Conservation (phyloP, 768 basidiomycete genomes). For the Rhodotorula graminis region DNA sequence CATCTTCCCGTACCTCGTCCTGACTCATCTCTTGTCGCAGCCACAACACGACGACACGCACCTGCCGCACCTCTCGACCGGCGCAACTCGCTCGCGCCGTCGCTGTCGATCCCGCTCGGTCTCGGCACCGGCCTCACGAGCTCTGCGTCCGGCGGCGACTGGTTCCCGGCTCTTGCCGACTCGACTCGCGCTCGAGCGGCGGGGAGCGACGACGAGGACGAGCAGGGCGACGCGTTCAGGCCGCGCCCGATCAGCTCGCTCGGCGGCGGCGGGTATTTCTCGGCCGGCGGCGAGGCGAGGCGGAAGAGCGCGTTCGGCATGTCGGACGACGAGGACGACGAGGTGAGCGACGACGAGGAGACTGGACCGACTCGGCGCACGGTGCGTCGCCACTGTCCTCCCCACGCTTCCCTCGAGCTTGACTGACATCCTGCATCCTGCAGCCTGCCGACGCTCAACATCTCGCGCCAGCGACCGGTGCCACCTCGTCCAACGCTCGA, state of each 20-base stretch:
- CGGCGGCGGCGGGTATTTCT: neutral
- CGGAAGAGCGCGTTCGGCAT: neutral
- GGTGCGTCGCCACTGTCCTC: neutral
- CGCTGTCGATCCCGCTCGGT: conserved; percentile 22
- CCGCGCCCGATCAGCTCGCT: conserved; percentile 14
- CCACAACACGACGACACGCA: no score
- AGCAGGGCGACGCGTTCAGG: neutral
- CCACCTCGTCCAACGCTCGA: neutral
- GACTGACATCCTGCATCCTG: no score
- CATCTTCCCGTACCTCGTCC: no score
- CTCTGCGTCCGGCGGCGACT: conserved; percentile 1
- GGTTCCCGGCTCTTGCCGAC: conserved; percentile 8
- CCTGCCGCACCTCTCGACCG: neutral
- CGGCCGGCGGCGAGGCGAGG: neutral
- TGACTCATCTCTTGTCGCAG: neutral
- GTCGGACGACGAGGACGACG: neutral
- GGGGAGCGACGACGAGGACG: conserved; percentile 5
- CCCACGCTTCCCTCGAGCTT: no score
- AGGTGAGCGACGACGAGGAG: neutral
- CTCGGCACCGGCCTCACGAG: neutral
- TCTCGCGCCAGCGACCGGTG: neutral
- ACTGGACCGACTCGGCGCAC: neutral
- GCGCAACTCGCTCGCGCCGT: conserved; percentile 19
- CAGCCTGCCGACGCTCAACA: no score
- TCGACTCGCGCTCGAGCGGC: neutral